Base-by-base conservation (phyloP, 2,329 filamentous ascomycete genomes). In the Teratosphaeriaceae sp. region DNA sequence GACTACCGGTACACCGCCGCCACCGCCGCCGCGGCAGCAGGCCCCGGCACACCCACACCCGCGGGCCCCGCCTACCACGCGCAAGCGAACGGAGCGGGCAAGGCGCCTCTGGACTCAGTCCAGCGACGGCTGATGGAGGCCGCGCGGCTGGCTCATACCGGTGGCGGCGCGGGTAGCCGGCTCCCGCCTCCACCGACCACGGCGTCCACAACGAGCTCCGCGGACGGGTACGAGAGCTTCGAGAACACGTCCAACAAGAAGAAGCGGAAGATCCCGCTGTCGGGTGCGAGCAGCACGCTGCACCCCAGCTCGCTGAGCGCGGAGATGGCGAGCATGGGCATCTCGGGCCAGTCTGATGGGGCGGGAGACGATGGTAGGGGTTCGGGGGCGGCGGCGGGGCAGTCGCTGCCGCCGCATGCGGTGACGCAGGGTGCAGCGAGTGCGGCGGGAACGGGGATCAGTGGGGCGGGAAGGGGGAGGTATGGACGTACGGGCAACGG, bases 221-320 rank as follows among this genome's bases (percentile, higher is more conserved):
- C 82, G 19, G 90, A 97, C 62, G 88, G 89, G 12, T 97, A 97
- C 63, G 92, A 98, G 64, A 92, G 88, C 5, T 94, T 96, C 57
- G 92, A 98, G 65, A 97, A 97, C 58, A 94, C 88, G 26, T 97
- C 95, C 65, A 98, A 98, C 63, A 98, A 98, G 68, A 98, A 97
- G 72, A 97, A 98, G 67, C 79, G 92, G 54, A 98, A 98, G 68
- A 97, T 98, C 27, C 92, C 92, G 0, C 88, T 88, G 0, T 88
- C 87, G 8, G 85, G 86, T 56, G 30, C 18, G 5, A 30, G 23
- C 26, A 40, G 35, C 15, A 21, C 18, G 24, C 67, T 72, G 49
- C 72, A 80, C 50, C 69, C 71, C 44, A 65, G 21, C 12, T 19
- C n/a, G 8, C 22, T 85, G 40, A 79, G 79, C 13, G 73, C 77